Evolutionary conservation across 2,329 filamentous ascomycete species (phyloP).

Genomic region (Beauveria sp.): DNA sequence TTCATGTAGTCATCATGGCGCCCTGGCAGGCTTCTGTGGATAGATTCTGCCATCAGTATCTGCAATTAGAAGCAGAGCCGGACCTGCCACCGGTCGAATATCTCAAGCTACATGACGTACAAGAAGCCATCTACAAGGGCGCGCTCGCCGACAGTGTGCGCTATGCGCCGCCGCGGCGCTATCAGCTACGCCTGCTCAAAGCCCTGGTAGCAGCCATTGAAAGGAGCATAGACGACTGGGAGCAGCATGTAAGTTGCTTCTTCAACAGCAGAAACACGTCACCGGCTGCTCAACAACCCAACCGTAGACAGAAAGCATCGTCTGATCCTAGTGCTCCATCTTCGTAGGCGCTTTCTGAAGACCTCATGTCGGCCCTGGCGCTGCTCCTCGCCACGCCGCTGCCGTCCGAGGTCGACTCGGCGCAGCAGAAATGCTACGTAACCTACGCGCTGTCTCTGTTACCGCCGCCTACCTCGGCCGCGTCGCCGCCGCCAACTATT

Average conservation of each 20-base stretch:
- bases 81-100: constrained; percentile 53
- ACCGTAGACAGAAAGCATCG: not conserved
- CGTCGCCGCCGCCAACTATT: constrained; percentile 28
- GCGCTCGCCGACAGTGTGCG: constrained; percentile 57
- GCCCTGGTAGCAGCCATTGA: constrained; percentile 64
- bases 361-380: constrained; percentile 64
- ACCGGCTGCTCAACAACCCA: not conserved
- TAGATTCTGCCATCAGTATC: constrained; percentile 66
- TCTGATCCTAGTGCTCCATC: not conserved
- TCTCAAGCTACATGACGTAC: constrained; percentile 54
- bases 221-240: constrained; percentile 67
- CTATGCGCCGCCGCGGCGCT: constrained; percentile 53
- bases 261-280: not conserved
- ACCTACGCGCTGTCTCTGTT: constrained; percentile 53
- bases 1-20: constrained; percentile 5
- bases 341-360: constrained; percentile 71
- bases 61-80: constrained; percentile 63
- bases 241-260: constrained; percentile 67
- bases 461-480: not conserved
- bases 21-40: constrained; percentile 20
- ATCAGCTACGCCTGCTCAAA: constrained; percentile 68
- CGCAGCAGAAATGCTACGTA: constrained; percentile 66
- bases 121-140: constrained; percentile 56
- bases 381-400: constrained; percentile 55
- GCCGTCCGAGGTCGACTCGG: constrained; percentile 56